These are phyloP conservation scores for Phialophora macrospora DNA, from an alignment of 2,329 filamentous ascomycete species.

Conservation along the genomic window DNA sequence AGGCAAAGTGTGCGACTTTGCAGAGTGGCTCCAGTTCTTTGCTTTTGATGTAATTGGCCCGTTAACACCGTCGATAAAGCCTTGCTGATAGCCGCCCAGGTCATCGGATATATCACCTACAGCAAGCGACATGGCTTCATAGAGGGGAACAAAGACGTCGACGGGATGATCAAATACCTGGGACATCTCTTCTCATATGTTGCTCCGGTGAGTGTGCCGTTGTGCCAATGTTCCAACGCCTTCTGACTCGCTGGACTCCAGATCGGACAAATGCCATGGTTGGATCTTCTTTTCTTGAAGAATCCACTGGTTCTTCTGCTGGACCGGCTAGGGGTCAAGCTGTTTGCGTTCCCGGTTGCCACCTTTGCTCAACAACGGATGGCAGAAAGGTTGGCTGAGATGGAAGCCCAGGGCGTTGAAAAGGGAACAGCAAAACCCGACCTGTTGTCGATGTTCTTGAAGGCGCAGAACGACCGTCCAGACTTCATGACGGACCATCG, in stretches of 20 bases:
- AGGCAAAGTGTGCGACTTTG: conserved; percentile 43
- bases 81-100: conserved; percentile 9
- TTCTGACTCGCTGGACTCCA: conserved; percentile 15
- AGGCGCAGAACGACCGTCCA: conserved; percentile 36
- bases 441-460: conserved; percentile 40
- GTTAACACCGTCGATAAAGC: not conserved
- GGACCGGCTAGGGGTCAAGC: conserved; percentile 69
- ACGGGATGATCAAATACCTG: conserved; percentile 47
- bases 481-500: conserved; percentile 43
- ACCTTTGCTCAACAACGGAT: conserved; percentile 72
- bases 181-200: conserved; percentile 64
- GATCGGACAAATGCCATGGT: conserved; percentile 39
- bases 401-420: conserved; percentile 41
- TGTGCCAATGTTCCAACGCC: not conserved
- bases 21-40: conserved; percentile 50
- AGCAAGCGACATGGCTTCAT: conserved; percentile 47
- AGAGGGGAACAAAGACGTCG: conserved; percentile 43
- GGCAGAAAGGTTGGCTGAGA: conserved; percentile 65
- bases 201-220: conserved; percentile 64
- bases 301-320: conserved; percentile 58
- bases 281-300: conserved; percentile 39
- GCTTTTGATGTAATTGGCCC: conserved; percentile 42
- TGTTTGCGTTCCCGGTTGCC: conserved; percentile 73
- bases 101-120: conserved; percentile 47
- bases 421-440: conserved; percentile 34